phyloP scores from a whole-genome alignment of 2,329 filamentous ascomycete species.

The Colletotrichum tamarilloi region DNA sequence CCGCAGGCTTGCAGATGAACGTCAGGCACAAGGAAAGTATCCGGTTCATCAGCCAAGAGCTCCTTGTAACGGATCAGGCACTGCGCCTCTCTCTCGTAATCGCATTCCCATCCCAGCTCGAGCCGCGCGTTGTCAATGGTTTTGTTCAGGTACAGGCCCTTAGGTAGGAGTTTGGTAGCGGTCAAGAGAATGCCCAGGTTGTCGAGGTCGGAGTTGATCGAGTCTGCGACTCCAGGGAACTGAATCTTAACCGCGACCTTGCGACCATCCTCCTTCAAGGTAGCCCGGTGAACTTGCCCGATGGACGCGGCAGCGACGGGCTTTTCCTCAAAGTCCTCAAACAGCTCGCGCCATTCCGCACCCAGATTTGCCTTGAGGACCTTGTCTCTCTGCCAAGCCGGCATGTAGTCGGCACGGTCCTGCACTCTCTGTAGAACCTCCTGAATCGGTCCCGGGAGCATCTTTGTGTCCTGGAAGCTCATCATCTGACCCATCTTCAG shows the following conservation, averaged over 20 bases:
- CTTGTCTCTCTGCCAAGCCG: constrained; percentile 87
- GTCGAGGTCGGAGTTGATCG: constrained; percentile 95
- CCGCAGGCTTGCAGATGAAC: constrained; percentile 85
- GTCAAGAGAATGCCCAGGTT: constrained; percentile 92
- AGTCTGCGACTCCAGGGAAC: constrained; percentile 94
- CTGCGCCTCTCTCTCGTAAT: constrained; percentile 89
- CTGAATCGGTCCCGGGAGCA: constrained; percentile 88
- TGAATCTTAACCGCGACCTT: constrained; percentile 95
- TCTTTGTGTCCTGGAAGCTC: constrained; percentile 97
- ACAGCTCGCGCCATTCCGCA: constrained; percentile 84
- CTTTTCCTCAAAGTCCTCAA: constrained; percentile 85
- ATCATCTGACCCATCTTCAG: constrained; percentile 98
- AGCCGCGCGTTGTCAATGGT: constrained; percentile 95
- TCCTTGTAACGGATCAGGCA: constrained; percentile 81
- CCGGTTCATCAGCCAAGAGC: constrained; percentile 79
- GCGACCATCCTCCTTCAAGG: constrained; percentile 78
- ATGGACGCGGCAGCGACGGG: constrained; percentile 97
- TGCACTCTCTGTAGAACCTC: constrained; percentile 94
- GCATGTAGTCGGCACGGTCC: constrained; percentile 98
- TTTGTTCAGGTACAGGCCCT: constrained; percentile 93
- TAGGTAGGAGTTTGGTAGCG: constrained; percentile 89
- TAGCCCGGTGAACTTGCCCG: constrained; percentile 91
- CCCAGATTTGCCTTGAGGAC: constrained; percentile 86
- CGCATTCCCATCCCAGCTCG: constrained; percentile 96
- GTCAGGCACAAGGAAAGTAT: constrained; percentile 82